Evolutionary conservation across 129 eudicot species (phyloP), one percentile per base, ranked within the genome.

Genomic region (Arctium lappa): DNA sequence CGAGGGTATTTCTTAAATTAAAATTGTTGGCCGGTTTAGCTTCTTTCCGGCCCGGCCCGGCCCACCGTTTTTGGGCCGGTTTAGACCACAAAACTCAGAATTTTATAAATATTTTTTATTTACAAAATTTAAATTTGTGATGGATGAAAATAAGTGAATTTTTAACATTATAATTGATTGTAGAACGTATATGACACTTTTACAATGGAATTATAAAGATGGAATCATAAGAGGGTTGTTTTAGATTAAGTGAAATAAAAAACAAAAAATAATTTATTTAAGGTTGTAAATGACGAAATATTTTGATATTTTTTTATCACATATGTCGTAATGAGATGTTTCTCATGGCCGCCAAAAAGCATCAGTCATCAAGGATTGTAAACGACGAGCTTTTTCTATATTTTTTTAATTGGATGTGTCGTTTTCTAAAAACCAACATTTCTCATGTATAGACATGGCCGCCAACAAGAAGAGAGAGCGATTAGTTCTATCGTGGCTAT

Each of bases 21-120:
- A 38, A 60, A 11, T 2, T 3, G 3, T 11, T 30, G 63, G 60
- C 73, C 60, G 60, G 81, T 3, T 60, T 78, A n/a, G 12, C 27
- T 38, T 44, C 38, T 39, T 78, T 37, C 40, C 27, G 27, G 27
- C 0, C 27, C 27, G 27, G 27, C 27, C 68, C 30, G 42, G 82
- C 75, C 75, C 82, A 30, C 31, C 8, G 16, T 66, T 40, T 66
- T 79, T 79, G 75, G 82, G 82, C 75, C 63, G 63, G 63, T 29
- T 39, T 13, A 53, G 18, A 15, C 16, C 60, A 44, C 39, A 37
- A 42, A 5, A 15, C 8, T 16, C 0, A 5, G 7, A 60, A 60
- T 60, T 60, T 60, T 60, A 60, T 60, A 60, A 60, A 5, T 16
- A 4, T 60, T 60, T 38, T 44, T 7, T 1, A 7, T 44, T 44